These are phyloP conservation scores for Choiromyces venosus DNA, from an alignment of 495 filamentous ascomycete genomes.

Conservation along the genomic window DNA sequence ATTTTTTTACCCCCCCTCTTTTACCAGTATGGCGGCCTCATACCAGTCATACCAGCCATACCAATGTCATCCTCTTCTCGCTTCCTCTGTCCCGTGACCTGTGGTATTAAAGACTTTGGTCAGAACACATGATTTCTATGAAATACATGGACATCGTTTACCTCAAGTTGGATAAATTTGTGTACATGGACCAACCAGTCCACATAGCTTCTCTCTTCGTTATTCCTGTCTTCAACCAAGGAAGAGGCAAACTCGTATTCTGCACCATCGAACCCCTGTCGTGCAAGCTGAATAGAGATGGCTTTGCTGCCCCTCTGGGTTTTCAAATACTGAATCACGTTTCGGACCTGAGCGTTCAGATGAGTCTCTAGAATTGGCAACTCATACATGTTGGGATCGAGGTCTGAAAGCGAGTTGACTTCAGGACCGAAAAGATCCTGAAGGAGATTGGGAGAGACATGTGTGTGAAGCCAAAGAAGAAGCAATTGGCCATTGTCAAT, in stretches of 20 bases:
- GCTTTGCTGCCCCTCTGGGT: conserved; percentile 78
- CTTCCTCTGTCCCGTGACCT: conserved; percentile 70
- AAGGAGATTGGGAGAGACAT: conserved; percentile 69
- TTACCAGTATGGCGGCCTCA: conserved; percentile 66
- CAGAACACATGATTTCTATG: conserved; percentile 20
- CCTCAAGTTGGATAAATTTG: conserved; percentile 83
- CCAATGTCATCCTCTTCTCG: conserved; percentile 58
- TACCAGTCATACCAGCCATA: conserved; percentile 58
- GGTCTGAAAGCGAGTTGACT: conserved; percentile 60
- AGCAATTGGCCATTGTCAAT: conserved; percentile 94
- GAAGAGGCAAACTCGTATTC: conserved; percentile 93
- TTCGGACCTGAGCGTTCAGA: conserved; percentile 89
- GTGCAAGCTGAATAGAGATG: conserved; percentile 79
- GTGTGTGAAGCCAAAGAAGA: conserved; percentile 85
- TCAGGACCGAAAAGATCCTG: conserved; percentile 84
- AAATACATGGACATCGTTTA: conserved; percentile 44
- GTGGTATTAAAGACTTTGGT: conserved; percentile 14
- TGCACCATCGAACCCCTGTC: conserved; percentile 88
- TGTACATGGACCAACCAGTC: conserved; percentile 98
- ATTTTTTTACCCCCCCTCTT: conserved; percentile 1
- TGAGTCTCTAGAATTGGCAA: conserved; percentile 81
- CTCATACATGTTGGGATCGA: conserved; percentile 74
- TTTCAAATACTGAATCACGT: conserved; percentile 81
- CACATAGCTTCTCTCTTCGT: conserved; percentile 94
- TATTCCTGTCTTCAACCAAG: conserved; percentile 91